Percentiles rank a stretch among this genome's conserved stretches.
Evolutionary conservation across 208 protist species (phyloP).

Genomic region (Histomonas meleagridis): DNA sequence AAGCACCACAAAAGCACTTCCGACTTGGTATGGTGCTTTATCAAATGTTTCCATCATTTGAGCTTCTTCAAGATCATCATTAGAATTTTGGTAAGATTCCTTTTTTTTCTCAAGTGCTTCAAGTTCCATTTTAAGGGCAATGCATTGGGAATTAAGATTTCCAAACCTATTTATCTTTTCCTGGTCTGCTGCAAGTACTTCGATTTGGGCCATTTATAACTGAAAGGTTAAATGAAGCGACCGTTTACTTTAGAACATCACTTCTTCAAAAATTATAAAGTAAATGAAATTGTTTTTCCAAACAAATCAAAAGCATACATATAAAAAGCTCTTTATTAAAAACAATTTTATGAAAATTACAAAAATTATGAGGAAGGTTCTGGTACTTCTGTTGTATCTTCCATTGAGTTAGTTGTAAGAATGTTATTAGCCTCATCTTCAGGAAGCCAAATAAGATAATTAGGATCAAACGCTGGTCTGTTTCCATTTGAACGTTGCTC

Average conservation of each 20-base stretch:
- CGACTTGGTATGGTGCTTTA: background rate
- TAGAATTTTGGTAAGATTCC: background rate
- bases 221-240: no score
- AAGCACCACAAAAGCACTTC: background rate
- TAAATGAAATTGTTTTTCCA: no score
- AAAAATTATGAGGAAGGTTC: no score
- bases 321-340: no score
- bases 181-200: background rate
- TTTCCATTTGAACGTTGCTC: background rate
- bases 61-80: constrained; percentile 31
- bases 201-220: constrained; percentile 33
- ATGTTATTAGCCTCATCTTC: no score
- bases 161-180: constrained; percentile 18
- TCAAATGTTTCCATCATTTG: background rate
- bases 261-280: no score
- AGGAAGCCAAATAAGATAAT: background rate
- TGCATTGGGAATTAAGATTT: constrained; percentile 3
- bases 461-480: background rate
- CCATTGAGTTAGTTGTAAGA: no score
- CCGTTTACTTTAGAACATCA: no score
- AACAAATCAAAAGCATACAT: no score
- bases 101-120: constrained; percentile 3
- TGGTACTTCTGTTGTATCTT: no score
- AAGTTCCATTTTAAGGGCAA: background rate
- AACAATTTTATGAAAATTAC: no score